phyloP scores from a whole-genome alignment of 2,329 filamentous ascomycete species.

The Nannizziopsis arthrosporioides region DNA sequence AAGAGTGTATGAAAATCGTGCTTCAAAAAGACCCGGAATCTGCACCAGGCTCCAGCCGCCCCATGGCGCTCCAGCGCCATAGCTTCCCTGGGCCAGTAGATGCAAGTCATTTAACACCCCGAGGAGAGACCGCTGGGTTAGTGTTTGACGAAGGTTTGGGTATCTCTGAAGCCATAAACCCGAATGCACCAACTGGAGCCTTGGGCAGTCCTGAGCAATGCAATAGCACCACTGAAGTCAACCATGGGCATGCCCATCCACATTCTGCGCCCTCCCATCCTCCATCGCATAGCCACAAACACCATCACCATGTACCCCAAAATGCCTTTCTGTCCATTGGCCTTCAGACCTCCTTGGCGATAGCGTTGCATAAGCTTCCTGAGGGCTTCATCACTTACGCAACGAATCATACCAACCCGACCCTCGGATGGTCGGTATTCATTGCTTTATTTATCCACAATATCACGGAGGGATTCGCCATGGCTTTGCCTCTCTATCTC shows the following conservation, averaged over 20 bases:
- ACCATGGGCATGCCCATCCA: background rate
- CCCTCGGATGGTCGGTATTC: conserved; percentile 82
- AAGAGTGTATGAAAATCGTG: conserved; percentile 46
- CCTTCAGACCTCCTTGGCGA: conserved; percentile 90
- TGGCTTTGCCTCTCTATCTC: conserved; percentile 85
- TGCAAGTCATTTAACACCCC: background rate
- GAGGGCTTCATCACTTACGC: conserved; percentile 84
- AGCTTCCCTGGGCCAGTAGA: background rate
- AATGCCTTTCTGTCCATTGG: conserved; percentile 91
- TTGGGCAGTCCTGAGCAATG: background rate
- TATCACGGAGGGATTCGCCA: conserved; percentile 90
- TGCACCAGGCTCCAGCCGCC: background rate
- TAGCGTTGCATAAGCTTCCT: conserved; percentile 90
- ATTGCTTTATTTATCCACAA: conserved; percentile 96
- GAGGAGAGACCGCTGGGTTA: background rate
- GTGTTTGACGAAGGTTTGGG: background rate
- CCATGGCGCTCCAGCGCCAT: background rate
- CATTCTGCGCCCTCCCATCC: conserved; percentile 6
- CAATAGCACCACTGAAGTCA: background rate
- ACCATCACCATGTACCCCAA: conserved; percentile 89
- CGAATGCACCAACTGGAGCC: background rate
- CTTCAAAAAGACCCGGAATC: conserved; percentile 16
- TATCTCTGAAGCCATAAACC: background rate
- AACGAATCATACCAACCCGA: conserved; percentile 88
- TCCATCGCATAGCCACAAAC: conserved; percentile 30